phyloP scores from a whole-genome alignment of 768 basidiomycete genomes.

The Coprinellus aureogranulatus region DNA sequence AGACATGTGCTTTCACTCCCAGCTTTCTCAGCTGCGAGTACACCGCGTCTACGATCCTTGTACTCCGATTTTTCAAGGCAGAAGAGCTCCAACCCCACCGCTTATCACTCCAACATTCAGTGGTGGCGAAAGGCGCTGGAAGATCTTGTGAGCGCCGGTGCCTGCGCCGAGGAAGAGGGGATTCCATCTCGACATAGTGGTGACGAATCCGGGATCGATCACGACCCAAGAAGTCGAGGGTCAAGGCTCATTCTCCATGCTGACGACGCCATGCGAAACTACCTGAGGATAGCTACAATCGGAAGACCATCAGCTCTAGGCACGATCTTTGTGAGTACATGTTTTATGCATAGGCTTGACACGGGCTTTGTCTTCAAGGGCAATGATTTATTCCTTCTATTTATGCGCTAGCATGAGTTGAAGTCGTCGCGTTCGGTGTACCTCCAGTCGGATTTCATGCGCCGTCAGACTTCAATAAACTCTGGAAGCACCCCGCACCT shows the following conservation, averaged over 20 bases:
- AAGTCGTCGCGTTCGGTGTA: no score
- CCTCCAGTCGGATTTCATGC: no score
- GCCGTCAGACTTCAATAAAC: no score
- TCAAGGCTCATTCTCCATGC: conserved; percentile 66
- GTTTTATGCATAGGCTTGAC: no score
- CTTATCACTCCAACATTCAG: conserved; percentile 73
- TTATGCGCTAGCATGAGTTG: no score
- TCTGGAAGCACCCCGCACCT: no score
- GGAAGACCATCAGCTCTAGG: conserved; percentile 74
- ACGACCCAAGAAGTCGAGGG: neutral
- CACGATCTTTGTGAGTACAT: conserved; percentile 65
- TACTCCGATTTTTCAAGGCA: conserved; percentile 87
- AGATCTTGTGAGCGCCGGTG: conserved; percentile 52
- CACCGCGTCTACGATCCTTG: conserved; percentile 65
- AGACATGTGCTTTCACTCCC: no score
- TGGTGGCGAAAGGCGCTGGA: conserved; percentile 83
- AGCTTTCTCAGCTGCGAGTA: conserved; percentile 45
- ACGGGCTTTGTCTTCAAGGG: neutral
- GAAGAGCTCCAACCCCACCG: conserved; percentile 78
- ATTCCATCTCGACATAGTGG: no score
- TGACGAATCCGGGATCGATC: no score
- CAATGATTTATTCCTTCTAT: no score
- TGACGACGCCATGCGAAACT: conserved; percentile 51
- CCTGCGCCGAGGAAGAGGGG: conserved; percentile 33
- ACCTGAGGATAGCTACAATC: conserved; percentile 59